A percentile compares a stretch with the other conserved stretches of the same genome.
Conservation (phyloP, 83 land plant genomes). For the Isoetes engelmannii region DNA sequence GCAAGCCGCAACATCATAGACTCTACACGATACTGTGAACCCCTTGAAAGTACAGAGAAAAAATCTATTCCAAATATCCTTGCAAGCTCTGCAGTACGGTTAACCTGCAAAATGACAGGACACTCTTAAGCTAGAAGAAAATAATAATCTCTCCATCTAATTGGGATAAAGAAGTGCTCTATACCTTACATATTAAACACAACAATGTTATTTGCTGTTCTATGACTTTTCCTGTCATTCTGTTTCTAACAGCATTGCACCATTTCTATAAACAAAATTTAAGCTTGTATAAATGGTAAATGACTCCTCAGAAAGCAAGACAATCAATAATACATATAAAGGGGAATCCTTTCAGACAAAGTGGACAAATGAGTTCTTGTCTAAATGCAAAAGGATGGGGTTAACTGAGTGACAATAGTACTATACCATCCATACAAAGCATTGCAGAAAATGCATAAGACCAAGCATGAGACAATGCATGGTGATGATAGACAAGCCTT, state of each 20-base stretch:
- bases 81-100: constrained; percentile 94
- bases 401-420: not conserved
- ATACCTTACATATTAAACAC: too few species aligned
- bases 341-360: too few species aligned
- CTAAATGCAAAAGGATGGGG: not conserved
- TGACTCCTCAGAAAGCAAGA: not conserved
- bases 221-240: not conserved
- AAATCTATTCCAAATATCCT: constrained; percentile 97
- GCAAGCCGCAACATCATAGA: constrained; percentile 91
- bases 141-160: not conserved
- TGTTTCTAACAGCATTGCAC: too few species aligned
- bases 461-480: not conserved
- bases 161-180: too few species aligned
- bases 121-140: not conserved
- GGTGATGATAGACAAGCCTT: not conserved
- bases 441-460: not conserved
- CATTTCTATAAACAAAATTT: not conserved
- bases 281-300: not conserved
- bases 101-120: constrained; percentile 43
- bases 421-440: not conserved
- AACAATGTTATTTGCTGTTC: not conserved
- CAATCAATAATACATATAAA: too few species aligned
- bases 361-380: not conserved
- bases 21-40: constrained; percentile 96
- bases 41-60: constrained; percentile 90